These are phyloP conservation scores for Hyaloscypha bicolor DNA, from an alignment of 495 filamentous ascomycete species.

Conservation along the genomic window DNA sequence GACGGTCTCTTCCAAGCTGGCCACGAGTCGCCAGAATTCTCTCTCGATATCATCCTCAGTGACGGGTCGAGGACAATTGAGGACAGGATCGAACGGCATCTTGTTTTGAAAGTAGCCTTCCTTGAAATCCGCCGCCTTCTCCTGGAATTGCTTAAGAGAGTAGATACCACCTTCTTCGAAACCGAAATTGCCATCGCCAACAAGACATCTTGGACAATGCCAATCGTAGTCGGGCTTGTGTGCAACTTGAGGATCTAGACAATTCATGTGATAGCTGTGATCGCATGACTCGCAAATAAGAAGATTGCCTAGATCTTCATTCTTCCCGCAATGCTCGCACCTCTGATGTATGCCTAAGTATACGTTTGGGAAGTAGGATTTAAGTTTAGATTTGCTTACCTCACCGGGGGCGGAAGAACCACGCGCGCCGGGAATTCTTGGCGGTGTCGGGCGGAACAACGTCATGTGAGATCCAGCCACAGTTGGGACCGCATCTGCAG, in stretches of 20 bases:
- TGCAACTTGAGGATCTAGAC: constrained; percentile 86
- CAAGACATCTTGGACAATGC: constrained; percentile 95
- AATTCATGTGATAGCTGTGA: constrained; percentile 81
- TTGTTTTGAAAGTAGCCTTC: constrained; percentile 89
- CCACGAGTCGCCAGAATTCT: constrained; percentile 95
- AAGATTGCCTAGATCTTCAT: constrained; percentile 70
- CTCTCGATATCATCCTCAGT: constrained; percentile 95
- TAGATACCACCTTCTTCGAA: constrained; percentile 98
- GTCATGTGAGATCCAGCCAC: constrained; percentile 98
- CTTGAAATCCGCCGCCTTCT: constrained; percentile 93
- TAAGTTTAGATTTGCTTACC: constrained; percentile 50
- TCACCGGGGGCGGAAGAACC: constrained; percentile 72
- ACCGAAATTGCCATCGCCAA: constrained; percentile 95
- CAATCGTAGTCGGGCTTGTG: constrained; percentile 83
- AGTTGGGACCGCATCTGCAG: constrained; percentile 78
- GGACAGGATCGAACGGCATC: constrained; percentile 85
- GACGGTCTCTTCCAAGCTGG: constrained; percentile 90
- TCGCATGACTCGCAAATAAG: constrained; percentile 94
- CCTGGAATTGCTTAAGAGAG: constrained; percentile 93
- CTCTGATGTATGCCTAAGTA: constrained; percentile 51
- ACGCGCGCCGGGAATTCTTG: constrained; percentile 67
- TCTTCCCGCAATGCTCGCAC: constrained; percentile 86
- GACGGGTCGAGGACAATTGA: constrained; percentile 75
- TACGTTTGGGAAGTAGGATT: constrained; percentile 2
- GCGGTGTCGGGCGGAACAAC: constrained; percentile 78